phyloP scores from a whole-genome alignment of 2,329 filamentous ascomycete genomes.

The Colletotrichum sp. region DNA sequence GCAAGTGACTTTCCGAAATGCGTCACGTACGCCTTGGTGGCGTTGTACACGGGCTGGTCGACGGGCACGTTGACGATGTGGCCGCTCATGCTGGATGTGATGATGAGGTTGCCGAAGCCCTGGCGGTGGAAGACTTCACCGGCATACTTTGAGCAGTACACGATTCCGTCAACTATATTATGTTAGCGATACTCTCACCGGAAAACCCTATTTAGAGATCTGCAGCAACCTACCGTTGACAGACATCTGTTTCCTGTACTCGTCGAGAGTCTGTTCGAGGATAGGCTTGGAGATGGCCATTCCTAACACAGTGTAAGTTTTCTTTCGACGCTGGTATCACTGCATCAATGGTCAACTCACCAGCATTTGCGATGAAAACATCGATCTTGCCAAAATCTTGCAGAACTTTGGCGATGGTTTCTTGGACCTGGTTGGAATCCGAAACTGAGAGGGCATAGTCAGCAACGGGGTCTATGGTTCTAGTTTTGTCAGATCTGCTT shows the following conservation, averaged over 20 bases:
- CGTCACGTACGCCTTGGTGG: constrained; percentile 58
- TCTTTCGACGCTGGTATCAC: fast-evolving
- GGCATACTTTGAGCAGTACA: constrained; percentile 47
- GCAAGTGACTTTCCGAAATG: constrained; percentile 62
- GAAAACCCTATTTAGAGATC: background rate
- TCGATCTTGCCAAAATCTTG: constrained; percentile 47
- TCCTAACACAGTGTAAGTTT: constrained; percentile 23
- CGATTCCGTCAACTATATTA: constrained; percentile 46
- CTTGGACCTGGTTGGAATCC: constrained; percentile 37
- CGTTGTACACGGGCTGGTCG: constrained; percentile 52
- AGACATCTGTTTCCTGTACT: constrained; percentile 56
- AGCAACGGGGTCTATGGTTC: background rate
- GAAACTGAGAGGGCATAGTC: constrained; percentile 36
- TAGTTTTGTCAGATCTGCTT: background rate
- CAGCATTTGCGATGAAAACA: constrained; percentile 48
- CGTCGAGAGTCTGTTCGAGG: constrained; percentile 55
- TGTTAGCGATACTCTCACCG: background rate
- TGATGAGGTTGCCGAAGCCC: constrained; percentile 54
- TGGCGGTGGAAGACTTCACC: constrained; percentile 48
- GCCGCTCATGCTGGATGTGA: constrained; percentile 54
- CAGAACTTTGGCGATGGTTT: constrained; percentile 36
- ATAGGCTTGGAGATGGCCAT: constrained; percentile 61
- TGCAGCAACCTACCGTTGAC: constrained; percentile 50
- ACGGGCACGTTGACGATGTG: constrained; percentile 56
- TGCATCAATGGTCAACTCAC: constrained; percentile 16